phyloP scores from a whole-genome alignment of 164 flowering plant species.

The Vitis cinerea region DNA sequence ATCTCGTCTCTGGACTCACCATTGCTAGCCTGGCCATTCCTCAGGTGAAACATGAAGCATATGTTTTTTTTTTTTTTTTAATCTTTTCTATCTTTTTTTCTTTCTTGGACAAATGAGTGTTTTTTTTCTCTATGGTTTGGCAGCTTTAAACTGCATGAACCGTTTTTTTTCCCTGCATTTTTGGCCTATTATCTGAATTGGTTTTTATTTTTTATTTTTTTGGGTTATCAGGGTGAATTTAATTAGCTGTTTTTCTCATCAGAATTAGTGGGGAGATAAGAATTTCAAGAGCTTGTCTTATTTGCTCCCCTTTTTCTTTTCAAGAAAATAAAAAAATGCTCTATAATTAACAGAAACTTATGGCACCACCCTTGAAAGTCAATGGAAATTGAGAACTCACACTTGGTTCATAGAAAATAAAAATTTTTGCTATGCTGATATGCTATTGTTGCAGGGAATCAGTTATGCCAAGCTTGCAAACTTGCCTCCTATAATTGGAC shows the following conservation, averaged over 20 bases:
- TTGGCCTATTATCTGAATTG: too few relatives aligned
- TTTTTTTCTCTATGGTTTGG: too few relatives aligned
- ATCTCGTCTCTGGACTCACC: slow-evolving; percentile 63
- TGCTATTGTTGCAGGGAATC: slow-evolving; percentile 42
- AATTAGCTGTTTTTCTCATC: background rate
- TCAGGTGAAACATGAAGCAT: slow-evolving; percentile 25
- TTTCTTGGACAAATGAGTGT: background rate
- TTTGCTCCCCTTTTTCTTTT: too few relatives aligned
- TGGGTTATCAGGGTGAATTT: background rate
- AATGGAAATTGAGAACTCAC: too few relatives aligned
- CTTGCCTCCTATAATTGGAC: slow-evolving; percentile 60
- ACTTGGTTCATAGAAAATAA: background rate
- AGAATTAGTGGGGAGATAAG: background rate
- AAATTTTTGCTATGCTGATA: background rate
- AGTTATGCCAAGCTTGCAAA: slow-evolving; percentile 70
- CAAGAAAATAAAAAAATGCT: too few relatives aligned
- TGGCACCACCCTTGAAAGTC: too few relatives aligned
- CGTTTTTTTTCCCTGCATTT: too few relatives aligned
- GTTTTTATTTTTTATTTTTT: too few relatives aligned
- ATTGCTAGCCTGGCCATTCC: slow-evolving; percentile 74
- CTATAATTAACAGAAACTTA: too few relatives aligned
- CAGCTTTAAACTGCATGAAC: too few relatives aligned
- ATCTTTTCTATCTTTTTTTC: background rate
- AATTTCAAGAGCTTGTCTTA: too few relatives aligned
- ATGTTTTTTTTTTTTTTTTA: background rate